phyloP scores from a whole-genome alignment of 2,329 filamentous ascomycete genomes.

The Orbilia ellipsospora region DNA sequence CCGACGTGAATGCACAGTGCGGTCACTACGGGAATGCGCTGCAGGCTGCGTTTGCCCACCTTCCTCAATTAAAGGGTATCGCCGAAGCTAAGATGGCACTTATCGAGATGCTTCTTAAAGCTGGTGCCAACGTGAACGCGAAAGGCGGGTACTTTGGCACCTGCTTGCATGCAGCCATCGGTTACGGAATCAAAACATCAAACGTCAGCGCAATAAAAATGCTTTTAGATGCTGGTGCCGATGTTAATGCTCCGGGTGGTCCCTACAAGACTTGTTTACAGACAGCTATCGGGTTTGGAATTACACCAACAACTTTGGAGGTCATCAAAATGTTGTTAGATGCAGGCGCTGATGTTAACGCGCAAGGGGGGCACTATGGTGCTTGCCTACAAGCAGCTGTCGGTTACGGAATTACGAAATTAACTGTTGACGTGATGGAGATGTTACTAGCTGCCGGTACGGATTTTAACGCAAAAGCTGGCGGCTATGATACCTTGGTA shows the following conservation, averaged over 20 bases:
- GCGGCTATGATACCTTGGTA: background rate
- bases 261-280: too few relatives aligned
- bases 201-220: too few relatives aligned
- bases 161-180: background rate
- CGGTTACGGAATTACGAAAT: background rate
- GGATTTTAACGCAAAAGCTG: background rate
- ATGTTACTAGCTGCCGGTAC: background rate
- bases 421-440: background rate
- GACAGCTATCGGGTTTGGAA: background rate
- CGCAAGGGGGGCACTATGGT: constrained; percentile 11
- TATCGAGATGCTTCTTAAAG: background rate
- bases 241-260: too few relatives aligned
- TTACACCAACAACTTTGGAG: background rate
- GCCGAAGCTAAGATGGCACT: background rate
- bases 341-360: constrained; percentile 6
- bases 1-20: background rate
- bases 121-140: background rate
- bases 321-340: constrained; percentile 1
- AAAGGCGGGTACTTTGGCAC: background rate
- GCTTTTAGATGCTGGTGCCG: too few relatives aligned
- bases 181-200: too few relatives aligned
- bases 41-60: background rate
- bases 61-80: background rate
- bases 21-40: background rate
- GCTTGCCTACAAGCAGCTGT: background rate